These are phyloP conservation scores for Xenosphaeropsis pyriputrescens DNA, from an alignment of 2,329 filamentous ascomycete genomes.

Conservation along the genomic window DNA sequence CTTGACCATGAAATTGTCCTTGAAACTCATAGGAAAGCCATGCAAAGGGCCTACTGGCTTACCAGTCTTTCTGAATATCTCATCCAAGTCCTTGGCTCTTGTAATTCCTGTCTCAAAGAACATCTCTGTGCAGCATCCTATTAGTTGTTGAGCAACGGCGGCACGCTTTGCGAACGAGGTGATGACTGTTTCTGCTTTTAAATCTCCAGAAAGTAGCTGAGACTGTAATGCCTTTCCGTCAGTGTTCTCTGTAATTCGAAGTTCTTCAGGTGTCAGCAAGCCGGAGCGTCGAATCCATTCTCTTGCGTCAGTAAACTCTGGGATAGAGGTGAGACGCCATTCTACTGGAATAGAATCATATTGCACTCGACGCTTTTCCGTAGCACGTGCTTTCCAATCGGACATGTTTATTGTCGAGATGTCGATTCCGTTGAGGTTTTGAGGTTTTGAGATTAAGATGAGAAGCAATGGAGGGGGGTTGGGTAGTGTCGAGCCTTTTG, in stretches of 20 bases:
- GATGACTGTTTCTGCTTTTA: conserved; percentile 18
- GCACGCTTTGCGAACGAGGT: conserved; percentile 29
- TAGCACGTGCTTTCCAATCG: conserved; percentile 1
- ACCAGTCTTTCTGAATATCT: conserved; percentile 19
- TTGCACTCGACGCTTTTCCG: conserved; percentile 1
- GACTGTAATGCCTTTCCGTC: neutral
- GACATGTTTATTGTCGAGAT: neutral
- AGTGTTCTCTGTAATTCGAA: neutral
- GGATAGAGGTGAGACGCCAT: conserved; percentile 2
- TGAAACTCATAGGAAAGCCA: conserved; percentile 37
- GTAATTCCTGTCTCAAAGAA: conserved; percentile 29
- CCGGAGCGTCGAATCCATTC: neutral
- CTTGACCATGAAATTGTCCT: conserved; percentile 43
- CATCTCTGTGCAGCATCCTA: conserved; percentile 25
- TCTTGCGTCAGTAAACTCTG: neutral
- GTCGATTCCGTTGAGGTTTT: neutral
- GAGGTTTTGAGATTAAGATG: neutral
- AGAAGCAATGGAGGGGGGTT: neutral
- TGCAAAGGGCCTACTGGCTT: conserved; percentile 40
- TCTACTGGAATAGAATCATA: conserved; percentile 1
- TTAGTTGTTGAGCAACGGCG: conserved; percentile 27
- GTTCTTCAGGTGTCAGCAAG: neutral
- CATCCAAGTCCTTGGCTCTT: conserved; percentile 26
- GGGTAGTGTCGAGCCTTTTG: no score
- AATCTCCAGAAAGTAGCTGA: neutral